Conservation (phyloP, 371 early-diverging fungal species). For the Rhizopus microsporus region DNA sequence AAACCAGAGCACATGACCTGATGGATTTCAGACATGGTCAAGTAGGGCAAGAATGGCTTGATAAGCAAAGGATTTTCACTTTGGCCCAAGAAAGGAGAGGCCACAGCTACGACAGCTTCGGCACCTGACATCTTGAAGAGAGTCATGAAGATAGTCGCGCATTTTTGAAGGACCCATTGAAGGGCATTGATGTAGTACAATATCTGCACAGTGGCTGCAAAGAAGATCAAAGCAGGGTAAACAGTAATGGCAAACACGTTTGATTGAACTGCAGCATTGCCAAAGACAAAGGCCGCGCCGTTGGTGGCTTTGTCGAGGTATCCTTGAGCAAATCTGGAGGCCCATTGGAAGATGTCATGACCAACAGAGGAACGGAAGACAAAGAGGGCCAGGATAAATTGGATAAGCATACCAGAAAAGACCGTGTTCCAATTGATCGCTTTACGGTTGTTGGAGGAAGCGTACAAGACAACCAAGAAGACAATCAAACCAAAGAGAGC, state of each 20-base stretch:
- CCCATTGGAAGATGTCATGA: conserved; percentile 74
- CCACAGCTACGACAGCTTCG: conserved; percentile 88
- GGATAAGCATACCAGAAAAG: conserved; percentile 70
- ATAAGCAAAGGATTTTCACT: conserved; percentile 85
- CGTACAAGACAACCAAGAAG: conserved; percentile 54
- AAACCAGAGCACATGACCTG: conserved; percentile 92
- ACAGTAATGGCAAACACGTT: conserved; percentile 69
- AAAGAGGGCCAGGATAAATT: conserved; percentile 81
- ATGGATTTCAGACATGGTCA: conserved; percentile 88
- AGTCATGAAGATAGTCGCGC: conserved; percentile 69
- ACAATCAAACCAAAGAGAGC: conserved; percentile 75
- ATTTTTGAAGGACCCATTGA: conserved; percentile 77
- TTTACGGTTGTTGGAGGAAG: conserved; percentile 62
- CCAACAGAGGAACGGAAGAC: conserved; percentile 81
- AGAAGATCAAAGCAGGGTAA: conserved; percentile 86
- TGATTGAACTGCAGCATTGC: conserved; percentile 40
- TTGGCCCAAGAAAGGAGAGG: conserved; percentile 84
- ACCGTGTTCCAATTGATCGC: conserved; percentile 80
- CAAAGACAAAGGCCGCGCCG: conserved; percentile 75
- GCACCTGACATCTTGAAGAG: conserved; percentile 83
- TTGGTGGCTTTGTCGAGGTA: conserved; percentile 68
- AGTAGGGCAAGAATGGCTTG: conserved; percentile 77
- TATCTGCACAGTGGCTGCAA: conserved; percentile 83
- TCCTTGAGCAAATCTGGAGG: conserved; percentile 62
- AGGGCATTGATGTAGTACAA: conserved; percentile 85